phyloP scores from a whole-genome alignment of 441 rosid genomes.

The Rhodomyrtus psidioides region DNA sequence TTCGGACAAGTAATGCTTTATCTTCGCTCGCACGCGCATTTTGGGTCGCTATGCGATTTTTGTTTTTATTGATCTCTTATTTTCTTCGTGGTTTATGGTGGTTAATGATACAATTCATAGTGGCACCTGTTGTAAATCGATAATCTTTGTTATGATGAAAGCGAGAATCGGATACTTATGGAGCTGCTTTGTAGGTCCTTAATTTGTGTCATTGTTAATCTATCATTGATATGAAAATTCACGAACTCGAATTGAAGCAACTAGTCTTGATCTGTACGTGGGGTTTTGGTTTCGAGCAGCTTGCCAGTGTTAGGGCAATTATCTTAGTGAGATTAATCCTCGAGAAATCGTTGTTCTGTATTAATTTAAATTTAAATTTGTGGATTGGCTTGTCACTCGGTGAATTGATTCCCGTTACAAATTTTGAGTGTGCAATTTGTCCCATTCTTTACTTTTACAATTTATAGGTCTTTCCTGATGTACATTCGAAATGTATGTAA shows the following conservation, averaged over 20 bases:
- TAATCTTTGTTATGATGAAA: neutral
- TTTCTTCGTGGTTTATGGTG: neutral
- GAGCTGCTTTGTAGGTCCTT: neutral
- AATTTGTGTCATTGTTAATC: neutral
- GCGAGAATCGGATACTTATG: neutral
- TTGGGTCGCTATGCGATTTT: neutral
- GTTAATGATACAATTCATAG: neutral
- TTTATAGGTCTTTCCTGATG: neutral
- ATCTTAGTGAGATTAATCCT: neutral
- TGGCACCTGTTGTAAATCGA: neutral
- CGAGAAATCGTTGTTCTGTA: neutral
- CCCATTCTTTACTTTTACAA: neutral
- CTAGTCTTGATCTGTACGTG: neutral
- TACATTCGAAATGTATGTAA: neutral
- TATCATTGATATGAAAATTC: neutral
- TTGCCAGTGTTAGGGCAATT: neutral
- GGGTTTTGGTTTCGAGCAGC: neutral
- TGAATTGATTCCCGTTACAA: neutral
- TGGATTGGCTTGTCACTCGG: neutral
- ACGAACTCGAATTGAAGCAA: neutral
- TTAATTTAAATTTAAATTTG: neutral
- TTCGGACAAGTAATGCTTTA: neutral
- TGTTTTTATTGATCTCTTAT: neutral
- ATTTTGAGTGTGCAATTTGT: neutral
- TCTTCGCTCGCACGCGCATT: neutral